Conservation (phyloP, 2,329 filamentous ascomycete species). For the Aspergillus candidus region DNA sequence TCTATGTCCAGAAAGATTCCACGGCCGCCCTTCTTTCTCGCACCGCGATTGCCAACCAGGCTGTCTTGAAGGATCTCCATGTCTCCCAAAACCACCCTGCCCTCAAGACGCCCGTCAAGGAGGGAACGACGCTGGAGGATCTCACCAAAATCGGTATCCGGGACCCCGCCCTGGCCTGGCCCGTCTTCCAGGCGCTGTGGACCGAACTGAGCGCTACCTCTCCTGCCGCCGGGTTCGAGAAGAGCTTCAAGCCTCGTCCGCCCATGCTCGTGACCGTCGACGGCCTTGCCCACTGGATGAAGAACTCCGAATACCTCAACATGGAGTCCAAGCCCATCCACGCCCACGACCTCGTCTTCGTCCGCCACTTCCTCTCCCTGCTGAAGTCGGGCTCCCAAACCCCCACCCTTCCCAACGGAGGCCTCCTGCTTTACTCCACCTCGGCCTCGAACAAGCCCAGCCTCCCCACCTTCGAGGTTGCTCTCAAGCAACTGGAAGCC, state of each 20-base stretch:
- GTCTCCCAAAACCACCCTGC: slow-evolving; percentile 51
- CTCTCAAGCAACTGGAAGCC: slow-evolving; percentile 49
- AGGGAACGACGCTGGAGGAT: slow-evolving; percentile 57
- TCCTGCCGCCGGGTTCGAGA: slow-evolving; percentile 39
- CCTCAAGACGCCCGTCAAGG: slow-evolving; percentile 55
- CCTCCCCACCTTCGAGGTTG: slow-evolving; percentile 62
- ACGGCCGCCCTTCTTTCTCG: slow-evolving; percentile 66
- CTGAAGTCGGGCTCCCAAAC: slow-evolving; percentile 43
- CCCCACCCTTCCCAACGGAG: slow-evolving; percentile 60
- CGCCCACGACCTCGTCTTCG: slow-evolving; percentile 72
- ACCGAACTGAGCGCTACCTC: slow-evolving; percentile 60
- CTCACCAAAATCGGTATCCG: slow-evolving; percentile 63
- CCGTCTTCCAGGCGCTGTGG: slow-evolving; percentile 76
- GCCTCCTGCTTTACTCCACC: slow-evolving; percentile 68
- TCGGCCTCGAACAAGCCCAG: slow-evolving; percentile 64
- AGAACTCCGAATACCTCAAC: slow-evolving; percentile 66
- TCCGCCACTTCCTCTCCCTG: slow-evolving; percentile 68
- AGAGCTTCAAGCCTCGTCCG: slow-evolving; percentile 45
- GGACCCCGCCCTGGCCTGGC: slow-evolving; percentile 72
- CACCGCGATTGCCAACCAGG: slow-evolving; percentile 65
- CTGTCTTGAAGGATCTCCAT: slow-evolving; percentile 52
- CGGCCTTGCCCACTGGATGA: slow-evolving; percentile 75
- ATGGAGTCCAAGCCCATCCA: slow-evolving; percentile 69
- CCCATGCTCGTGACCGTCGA: slow-evolving; percentile 72
- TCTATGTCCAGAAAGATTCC: slow-evolving; percentile 75